Conservation (phyloP, 768 basidiomycete species). For the Kwoniella europaea region DNA sequence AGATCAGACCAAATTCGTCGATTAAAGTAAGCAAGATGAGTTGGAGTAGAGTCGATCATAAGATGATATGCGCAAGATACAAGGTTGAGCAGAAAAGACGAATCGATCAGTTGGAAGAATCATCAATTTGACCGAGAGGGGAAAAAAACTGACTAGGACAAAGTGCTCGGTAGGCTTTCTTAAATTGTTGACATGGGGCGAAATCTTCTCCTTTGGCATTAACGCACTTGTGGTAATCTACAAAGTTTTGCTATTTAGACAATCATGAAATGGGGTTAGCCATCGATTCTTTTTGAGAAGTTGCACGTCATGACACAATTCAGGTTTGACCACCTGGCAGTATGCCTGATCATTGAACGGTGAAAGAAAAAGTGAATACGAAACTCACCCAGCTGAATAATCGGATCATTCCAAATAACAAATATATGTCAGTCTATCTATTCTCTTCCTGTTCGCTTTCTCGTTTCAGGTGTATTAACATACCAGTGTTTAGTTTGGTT, state of each 20-base stretch:
- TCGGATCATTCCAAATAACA: background rate
- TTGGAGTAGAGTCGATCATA: background rate
- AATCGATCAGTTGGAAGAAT: too few relatives aligned
- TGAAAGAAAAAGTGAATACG: conserved; percentile 9
- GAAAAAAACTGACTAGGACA: conserved; percentile 84
- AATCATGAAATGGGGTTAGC: too few relatives aligned
- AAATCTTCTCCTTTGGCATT: conserved; percentile 97
- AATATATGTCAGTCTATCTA: conserved; percentile 1
- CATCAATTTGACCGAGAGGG: background rate
- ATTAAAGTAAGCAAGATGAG: background rate
- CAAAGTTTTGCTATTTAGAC: conserved; percentile 80
- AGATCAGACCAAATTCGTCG: background rate
- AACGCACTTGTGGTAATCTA: conserved; percentile 98
- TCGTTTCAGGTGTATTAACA: conserved; percentile 35
- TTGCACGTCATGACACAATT: background rate
- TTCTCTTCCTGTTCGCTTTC: background rate
- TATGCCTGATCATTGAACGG: background rate
- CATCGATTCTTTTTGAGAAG: background rate
- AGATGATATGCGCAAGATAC: background rate
- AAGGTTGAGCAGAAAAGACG: too few relatives aligned
- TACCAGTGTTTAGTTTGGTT: conserved; percentile 98
- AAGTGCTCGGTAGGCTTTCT: conserved; percentile 89
- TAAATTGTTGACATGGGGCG: conserved; percentile 99
- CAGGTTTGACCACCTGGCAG: background rate
- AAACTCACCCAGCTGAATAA: conserved; percentile 9